Percentiles rank a stretch among this genome's conserved stretches.
Conservation (phyloP, 805 yeast species). For the Candida golubevii region DNA sequence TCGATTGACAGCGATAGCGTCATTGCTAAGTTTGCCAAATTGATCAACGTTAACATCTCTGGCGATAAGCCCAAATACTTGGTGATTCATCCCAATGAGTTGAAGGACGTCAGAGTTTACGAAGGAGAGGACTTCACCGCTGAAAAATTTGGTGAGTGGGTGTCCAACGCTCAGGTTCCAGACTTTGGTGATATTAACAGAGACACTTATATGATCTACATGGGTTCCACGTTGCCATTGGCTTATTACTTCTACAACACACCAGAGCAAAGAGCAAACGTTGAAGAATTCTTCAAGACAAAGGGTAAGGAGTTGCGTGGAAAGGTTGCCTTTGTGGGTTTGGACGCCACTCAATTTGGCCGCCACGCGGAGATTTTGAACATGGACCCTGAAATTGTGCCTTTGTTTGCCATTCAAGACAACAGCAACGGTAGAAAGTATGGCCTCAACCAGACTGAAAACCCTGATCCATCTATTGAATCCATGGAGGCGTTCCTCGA, state of each 20-base stretch:
- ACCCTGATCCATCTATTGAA: constrained; percentile 41
- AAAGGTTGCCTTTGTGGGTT: constrained; percentile 78
- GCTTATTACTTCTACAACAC: constrained; percentile 82
- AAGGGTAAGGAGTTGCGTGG: constrained; percentile 78
- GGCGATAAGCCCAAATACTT: constrained; percentile 37
- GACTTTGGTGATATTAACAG: constrained; percentile 85
- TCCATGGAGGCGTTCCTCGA: constrained; percentile 60
- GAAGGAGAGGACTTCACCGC: constrained; percentile 24
- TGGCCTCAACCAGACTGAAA: constrained; percentile 60
- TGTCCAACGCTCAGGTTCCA: constrained; percentile 67
- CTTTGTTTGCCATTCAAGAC: constrained; percentile 87
- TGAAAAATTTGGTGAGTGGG: constrained; percentile 43
- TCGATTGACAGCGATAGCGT: constrained; percentile 41
- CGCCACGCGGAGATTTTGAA: constrained; percentile 83
- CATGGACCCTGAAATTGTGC: constrained; percentile 74
- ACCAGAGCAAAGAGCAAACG: constrained; percentile 59
- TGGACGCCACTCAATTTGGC: constrained; percentile 77
- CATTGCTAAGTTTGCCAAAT: constrained; percentile 36
- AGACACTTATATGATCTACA: constrained; percentile 69
- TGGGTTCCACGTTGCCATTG: constrained; percentile 68
- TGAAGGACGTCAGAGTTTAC: constrained; percentile 46
- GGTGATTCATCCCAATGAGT: constrained; percentile 44
- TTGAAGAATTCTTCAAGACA: constrained; percentile 48
- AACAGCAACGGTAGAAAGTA: constrained; percentile 63
- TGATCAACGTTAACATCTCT: constrained; percentile 22